Evolutionary conservation across 2,329 filamentous ascomycete genomes (phyloP), one percentile per base, ranked within the genome.

Genomic region (Ophiocordyceps camponoti-saundersi): DNA sequence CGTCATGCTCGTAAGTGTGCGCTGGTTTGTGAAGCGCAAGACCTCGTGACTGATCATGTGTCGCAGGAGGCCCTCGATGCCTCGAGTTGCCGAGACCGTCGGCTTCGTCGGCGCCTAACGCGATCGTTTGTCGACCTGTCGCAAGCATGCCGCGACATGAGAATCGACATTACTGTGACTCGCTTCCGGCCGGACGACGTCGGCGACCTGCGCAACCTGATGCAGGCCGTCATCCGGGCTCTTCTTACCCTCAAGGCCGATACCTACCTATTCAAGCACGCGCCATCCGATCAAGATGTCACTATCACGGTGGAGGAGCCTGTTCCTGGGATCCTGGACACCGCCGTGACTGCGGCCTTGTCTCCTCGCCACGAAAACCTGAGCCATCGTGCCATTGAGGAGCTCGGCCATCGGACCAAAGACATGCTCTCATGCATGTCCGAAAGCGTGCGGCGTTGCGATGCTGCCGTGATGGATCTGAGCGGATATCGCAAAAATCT

Each of bases 91-190:
- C 56, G 55, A 45, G 56, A 61, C 43, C 55, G 52, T 3, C 54
- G 54, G 44, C 62, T 50, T 3, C 65, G 70, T 30, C 63, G 69
- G 42, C 61, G 65, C 36, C 59, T 79, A 18, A 66, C 69, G 5
- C 67, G 65, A 49, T 65, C 68, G 1, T 77, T 77, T 48, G 72
- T 78, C 49, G 67, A 73, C 48, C 62, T 79, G 47, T 77, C 75
- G 15, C 65, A 73, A 50, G 70, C 69, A 2, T 69, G 74, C 49
- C 66, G 75, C 56, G 75, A 79, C 52, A 65, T 79, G 49, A 65
- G 66, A 13, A 66, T 76, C 46, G 75, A 78, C 47, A 65, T 77
- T n/a, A 72, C 73, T 1, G 58, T 77, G 4, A 75, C 72, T 1
- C 64, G 68, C 1, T 73, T 77, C 48, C 59, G 58, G 12, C 72